phyloP scores from a whole-genome alignment of 768 basidiomycete species.

The Naematelia encephala region DNA sequence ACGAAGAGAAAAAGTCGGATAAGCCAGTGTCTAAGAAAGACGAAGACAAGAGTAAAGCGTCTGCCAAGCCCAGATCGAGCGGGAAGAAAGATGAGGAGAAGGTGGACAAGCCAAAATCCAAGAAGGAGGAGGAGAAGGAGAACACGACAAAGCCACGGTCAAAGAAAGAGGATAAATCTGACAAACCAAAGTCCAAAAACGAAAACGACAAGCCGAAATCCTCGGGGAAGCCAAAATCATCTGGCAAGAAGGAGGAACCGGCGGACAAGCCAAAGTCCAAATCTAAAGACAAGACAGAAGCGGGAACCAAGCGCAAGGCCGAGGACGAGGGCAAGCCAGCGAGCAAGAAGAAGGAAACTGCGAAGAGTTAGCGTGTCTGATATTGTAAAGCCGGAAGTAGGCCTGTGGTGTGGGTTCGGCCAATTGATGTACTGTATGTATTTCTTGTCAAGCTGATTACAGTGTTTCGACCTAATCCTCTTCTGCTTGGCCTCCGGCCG shows the following conservation, averaged over 20 bases:
- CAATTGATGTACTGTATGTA: too few relatives aligned
- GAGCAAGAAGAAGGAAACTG: conserved; percentile 10
- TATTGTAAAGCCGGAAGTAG: background rate
- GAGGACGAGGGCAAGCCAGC: conserved; percentile 2
- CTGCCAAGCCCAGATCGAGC: conserved; percentile 2
- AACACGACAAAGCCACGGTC: background rate
- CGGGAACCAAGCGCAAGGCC: background rate
- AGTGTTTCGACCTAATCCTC: too few relatives aligned
- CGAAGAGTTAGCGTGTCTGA: conserved; percentile 17
- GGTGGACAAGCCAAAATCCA: conserved; percentile 14
- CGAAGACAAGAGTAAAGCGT: conserved; percentile 6
- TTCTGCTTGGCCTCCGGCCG: too few relatives aligned
- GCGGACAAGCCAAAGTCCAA: conserved; percentile 14
- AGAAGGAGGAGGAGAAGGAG: conserved; percentile 6
- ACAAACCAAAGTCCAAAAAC: conserved; percentile 22
- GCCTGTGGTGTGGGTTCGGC: background rate
- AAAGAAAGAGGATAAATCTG: conserved; percentile 2
- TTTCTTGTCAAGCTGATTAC: too few relatives aligned
- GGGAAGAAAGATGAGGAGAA: conserved; percentile 12
- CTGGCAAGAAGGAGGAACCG: conserved; percentile 11
- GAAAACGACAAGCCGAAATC: conserved; percentile 6
- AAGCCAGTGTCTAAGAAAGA: conserved; percentile 24
- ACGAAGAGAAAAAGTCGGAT: conserved; percentile 2
- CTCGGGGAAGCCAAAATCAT: background rate
- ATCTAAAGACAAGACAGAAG: conserved; percentile 3